Conservation (phyloP, 192 early-diverging fungal genomes). For the Diversispora eburnea region DNA sequence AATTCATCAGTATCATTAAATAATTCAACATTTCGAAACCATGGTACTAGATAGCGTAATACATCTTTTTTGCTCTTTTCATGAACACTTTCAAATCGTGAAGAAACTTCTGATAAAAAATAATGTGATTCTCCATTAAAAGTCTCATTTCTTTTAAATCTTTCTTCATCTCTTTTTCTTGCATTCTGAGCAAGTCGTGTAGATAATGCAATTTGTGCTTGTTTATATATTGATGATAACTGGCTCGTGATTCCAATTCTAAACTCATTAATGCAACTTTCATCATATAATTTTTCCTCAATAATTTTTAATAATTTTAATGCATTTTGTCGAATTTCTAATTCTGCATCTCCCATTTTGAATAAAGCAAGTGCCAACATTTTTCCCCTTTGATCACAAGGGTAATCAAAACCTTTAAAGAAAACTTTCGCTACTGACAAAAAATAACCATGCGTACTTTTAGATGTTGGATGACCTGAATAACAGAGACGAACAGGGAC, state of each 20-base stretch:
- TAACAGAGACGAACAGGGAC: conserved; percentile 72
- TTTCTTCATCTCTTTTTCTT: conserved; percentile 25
- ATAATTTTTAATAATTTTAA: conserved; percentile 67
- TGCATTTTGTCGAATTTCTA: conserved; percentile 66
- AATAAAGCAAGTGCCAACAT: conserved; percentile 70
- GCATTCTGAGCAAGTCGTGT: conserved; percentile 59
- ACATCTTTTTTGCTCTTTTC: conserved; percentile 63
- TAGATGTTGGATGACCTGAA: conserved; percentile 54
- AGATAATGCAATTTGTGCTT: conserved; percentile 69
- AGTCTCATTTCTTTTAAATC: background rate
- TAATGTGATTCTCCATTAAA: conserved; percentile 61
- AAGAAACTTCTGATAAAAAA: conserved; percentile 74
- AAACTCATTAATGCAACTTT: conserved; percentile 59
- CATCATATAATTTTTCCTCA: conserved; percentile 60
- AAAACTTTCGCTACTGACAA: conserved; percentile 70
- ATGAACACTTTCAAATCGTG: conserved; percentile 60
- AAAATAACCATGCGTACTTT: conserved; percentile 72
- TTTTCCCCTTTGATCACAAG: conserved; percentile 54
- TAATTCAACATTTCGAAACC: conserved; percentile 76
- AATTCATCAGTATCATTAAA: conserved; percentile 45
- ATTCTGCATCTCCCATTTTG: conserved; percentile 70
- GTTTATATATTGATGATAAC: conserved; percentile 75
- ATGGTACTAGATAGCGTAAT: conserved; percentile 71
- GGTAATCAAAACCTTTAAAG: conserved; percentile 55
- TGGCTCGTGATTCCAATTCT: conserved; percentile 67